Evolutionary conservation across 2,329 filamentous ascomycete species (phyloP).

Genomic region (Colletotrichum liriopes): DNA sequence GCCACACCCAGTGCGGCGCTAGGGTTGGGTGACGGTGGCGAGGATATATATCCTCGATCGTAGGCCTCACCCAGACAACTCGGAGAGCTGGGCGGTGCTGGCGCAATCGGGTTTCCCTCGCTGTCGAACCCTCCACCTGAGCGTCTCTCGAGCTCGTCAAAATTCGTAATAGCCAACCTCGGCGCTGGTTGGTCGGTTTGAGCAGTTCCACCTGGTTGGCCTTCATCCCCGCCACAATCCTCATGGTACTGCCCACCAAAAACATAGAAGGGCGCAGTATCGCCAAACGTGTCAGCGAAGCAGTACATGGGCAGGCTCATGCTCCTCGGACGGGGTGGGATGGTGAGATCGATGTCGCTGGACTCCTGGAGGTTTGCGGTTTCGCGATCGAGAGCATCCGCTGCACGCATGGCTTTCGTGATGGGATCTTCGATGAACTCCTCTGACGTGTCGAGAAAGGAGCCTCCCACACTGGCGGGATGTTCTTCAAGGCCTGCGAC

Average conservation of each 20-base stretch:
- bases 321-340: conserved; percentile 60
- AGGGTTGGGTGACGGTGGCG: conserved; percentile 41
- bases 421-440: conserved; percentile 62
- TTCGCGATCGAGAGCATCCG: conserved; percentile 70
- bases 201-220: background rate
- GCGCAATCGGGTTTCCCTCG: conserved; percentile 46
- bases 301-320: conserved; percentile 66
- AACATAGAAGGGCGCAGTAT: conserved; percentile 64
- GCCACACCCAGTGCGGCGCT: conserved; percentile 45
- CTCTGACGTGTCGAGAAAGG: conserved; percentile 24
- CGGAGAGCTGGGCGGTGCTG: conserved; percentile 46
- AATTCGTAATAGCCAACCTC: conserved; percentile 51
- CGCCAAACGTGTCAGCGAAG: conserved; percentile 59
- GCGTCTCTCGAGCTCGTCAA: conserved; percentile 84
- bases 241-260: conserved; percentile 55
- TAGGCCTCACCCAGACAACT: conserved; percentile 56
- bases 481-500: conserved; percentile 55
- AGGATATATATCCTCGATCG: conserved; percentile 28
- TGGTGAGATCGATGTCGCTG: conserved; percentile 64
- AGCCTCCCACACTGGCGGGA: conserved; percentile 24
- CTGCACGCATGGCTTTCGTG: conserved; percentile 71
- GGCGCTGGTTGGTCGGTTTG: conserved; percentile 40
- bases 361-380: conserved; percentile 69
- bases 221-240: conserved; percentile 9
- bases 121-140: conserved; percentile 78